Evolutionary conservation across 345 rosid species (phyloP).

Genomic region (Linum trigynum): DNA sequence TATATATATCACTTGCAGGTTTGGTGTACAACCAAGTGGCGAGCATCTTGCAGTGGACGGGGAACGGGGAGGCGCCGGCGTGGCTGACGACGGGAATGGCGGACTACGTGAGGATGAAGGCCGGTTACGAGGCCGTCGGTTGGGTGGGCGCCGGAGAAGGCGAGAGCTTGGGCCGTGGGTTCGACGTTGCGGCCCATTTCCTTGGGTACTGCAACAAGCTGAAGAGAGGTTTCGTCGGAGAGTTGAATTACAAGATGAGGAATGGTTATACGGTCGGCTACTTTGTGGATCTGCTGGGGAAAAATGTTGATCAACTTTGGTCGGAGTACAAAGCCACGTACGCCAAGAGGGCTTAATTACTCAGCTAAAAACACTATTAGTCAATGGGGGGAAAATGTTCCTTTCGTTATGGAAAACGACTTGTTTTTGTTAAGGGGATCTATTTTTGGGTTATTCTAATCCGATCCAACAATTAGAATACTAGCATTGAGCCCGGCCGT

Average conservation of each 20-base stretch:
- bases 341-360: neutral
- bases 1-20: neutral
- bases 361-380: too few species aligned
- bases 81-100: constrained; percentile 11
- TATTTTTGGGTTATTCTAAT: too few species aligned
- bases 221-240: constrained; percentile 7
- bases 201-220: constrained; percentile 1
- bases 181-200: constrained; percentile 12
- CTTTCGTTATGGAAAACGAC: too few species aligned
- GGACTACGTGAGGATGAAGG: constrained; percentile 13
- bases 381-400: too few species aligned
- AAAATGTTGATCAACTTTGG: constrained; percentile 2
- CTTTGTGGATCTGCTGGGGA: constrained; percentile 3
- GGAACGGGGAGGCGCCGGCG: constrained; percentile 9
- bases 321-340: neutral
- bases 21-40: neutral
- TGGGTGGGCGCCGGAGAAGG: constrained; percentile 15
- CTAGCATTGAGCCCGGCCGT: too few species aligned
- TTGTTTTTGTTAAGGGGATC: too few species aligned
- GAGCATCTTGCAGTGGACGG: constrained; percentile 1
- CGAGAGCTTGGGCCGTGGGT: constrained; percentile 12
- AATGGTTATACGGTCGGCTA: constrained; percentile 7
- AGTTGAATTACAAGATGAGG: constrained; percentile 13
- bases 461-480: too few species aligned
- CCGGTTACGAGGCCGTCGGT: neutral